These are phyloP conservation scores for Pythium plurisporium DNA, from an alignment of 352 stramenopile species.

Conservation along the genomic window DNA sequence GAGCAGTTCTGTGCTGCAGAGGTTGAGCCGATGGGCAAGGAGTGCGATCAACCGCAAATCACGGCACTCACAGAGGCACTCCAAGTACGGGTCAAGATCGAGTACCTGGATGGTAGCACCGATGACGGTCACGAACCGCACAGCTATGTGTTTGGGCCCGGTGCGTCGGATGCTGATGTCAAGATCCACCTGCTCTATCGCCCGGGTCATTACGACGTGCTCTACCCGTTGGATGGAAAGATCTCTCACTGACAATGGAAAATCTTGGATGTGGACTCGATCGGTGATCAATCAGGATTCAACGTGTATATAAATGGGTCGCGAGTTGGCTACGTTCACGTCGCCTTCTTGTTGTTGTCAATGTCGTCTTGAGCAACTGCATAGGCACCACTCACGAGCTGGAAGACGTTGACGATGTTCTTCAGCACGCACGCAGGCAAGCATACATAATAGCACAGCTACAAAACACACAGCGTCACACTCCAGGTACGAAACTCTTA, in stretches of 20 bases:
- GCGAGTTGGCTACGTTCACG: too few relatives aligned
- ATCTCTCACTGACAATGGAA: neutral
- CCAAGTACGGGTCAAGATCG: slow-evolving; percentile 83
- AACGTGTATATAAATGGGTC: neutral
- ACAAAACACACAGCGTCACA: neutral
- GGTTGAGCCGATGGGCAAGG: slow-evolving; percentile 91
- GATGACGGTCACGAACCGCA: slow-evolving; percentile 41
- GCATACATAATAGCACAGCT: slow-evolving; percentile 87
- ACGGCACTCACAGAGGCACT: slow-evolving; percentile 90
- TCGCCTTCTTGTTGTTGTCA: slow-evolving; percentile 53
- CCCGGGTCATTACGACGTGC: slow-evolving; percentile 94
- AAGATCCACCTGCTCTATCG: slow-evolving; percentile 89
- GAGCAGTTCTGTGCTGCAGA: slow-evolving; percentile 80
- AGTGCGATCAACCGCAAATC: slow-evolving; percentile 92
- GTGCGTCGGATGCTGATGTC: neutral
- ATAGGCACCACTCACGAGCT: slow-evolving; percentile 82
- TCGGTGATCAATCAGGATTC: too few relatives aligned
- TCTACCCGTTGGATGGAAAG: slow-evolving; percentile 62
- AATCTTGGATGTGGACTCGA: too few relatives aligned
- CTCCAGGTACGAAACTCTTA: too few relatives aligned
- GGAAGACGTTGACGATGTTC: slow-evolving; percentile 91
- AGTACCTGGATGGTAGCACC: slow-evolving; percentile 91
- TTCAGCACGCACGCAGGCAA: slow-evolving; percentile 89
- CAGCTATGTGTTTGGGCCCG: slow-evolving; percentile 55
- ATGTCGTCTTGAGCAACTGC: slow-evolving; percentile 70